Evolutionary conservation across 2,329 filamentous ascomycete genomes (phyloP).

Genomic region (Trichoderma koningii): DNA sequence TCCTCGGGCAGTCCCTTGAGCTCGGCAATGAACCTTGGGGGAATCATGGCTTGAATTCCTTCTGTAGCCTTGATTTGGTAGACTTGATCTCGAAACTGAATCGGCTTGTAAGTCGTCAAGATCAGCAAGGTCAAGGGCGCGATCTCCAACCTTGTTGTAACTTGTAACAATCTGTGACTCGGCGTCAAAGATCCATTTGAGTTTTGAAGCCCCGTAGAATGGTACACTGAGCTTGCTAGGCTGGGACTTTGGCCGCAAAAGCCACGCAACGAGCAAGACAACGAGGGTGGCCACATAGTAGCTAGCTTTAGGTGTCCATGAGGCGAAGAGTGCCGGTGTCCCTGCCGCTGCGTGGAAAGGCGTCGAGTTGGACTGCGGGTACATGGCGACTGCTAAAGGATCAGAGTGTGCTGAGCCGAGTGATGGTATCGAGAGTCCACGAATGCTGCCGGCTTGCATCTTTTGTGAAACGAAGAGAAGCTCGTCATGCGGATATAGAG

Average conservation of each 20-base stretch:
- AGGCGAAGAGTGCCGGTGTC: background rate
- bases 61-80: slow-evolving; percentile 57
- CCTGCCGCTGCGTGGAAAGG: background rate
- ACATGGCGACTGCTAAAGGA: background rate
- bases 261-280: slow-evolving; percentile 15
- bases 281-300: background rate
- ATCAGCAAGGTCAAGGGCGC: background rate
- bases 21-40: slow-evolving; percentile 48
- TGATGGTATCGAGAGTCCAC: background rate
- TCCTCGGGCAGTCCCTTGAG: slow-evolving; percentile 53
- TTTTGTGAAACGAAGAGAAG: background rate
- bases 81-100: slow-evolving; percentile 50
- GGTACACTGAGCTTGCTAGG: slow-evolving; percentile 42
- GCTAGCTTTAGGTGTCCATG: slow-evolving; percentile 2
- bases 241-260: slow-evolving; percentile 2
- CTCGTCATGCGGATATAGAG: background rate
- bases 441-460: background rate
- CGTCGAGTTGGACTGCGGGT: slow-evolving; percentile 12
- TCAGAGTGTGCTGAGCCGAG: background rate
- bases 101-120: slow-evolving; percentile 29
- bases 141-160: slow-evolving; percentile 47
- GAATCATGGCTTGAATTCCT: slow-evolving; percentile 51
- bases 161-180: slow-evolving; percentile 52
- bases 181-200: slow-evolving; percentile 55
- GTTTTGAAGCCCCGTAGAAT: slow-evolving; percentile 51